Base-by-base conservation (phyloP, 805 yeast genomes). In the Tetrapisispora pingtungensis region DNA sequence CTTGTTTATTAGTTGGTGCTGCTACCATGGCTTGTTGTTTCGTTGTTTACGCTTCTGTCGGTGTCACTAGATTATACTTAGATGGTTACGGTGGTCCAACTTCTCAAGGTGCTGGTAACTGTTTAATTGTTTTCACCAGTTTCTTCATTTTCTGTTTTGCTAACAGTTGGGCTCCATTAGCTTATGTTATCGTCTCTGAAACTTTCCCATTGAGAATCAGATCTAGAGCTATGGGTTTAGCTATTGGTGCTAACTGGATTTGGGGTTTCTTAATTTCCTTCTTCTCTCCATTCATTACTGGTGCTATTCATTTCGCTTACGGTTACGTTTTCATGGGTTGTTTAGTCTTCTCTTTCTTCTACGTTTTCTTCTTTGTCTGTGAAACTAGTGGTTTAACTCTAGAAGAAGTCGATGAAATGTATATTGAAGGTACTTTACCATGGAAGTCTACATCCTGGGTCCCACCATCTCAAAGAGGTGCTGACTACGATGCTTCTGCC, bases 351-450 rank as follows among this genome's bases (percentile, higher is more conserved):
- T 56, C 71, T 13, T 51, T 81, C 58, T 67, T 80, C 61, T 84
- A 80, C 62, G 81, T 82, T 43, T 76, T 70, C 70, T 77, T 83
- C 70, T 72, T 71, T 53, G 77, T 84, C 49, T 77, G 77, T 56
- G 88, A 82, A 65, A 84, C 93, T 44, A 77, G 75, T 68, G 90
- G 90, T 48, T 74, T 83, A 54, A 73, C 83, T 38, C 73, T 84
- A 62, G 93, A 84, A 66, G 85, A 84, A 65, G 83, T 84, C 52
- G 87, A 84, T 62, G 80, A 73, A 58, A 63, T 78, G 65, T 71
- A 66, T 54, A 55, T 71, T 35, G 55, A 62, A 33, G 65, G 62
- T 47, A 61, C 61, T 42, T 52, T 57, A 48, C 64, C 73, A 36
- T 65, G 73, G 72, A 53, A 59, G 42, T 77, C 80, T 15, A 49